These are phyloP conservation scores for Pyricularia grisea DNA, from an alignment of 2,329 filamentous ascomycete species.

Conservation along the genomic window DNA sequence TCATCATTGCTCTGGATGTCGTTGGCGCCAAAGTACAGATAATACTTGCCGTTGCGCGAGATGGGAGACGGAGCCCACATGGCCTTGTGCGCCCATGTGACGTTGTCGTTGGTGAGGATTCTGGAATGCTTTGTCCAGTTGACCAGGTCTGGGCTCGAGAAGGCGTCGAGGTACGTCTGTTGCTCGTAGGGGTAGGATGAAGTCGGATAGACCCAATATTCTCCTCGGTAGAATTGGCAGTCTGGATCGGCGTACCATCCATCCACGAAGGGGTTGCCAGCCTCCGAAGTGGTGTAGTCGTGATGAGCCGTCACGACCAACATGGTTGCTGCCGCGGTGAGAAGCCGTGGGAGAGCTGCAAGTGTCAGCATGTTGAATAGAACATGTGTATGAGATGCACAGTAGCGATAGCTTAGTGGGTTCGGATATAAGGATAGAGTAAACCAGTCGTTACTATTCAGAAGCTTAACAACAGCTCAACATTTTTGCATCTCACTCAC, in stretches of 20 bases:
- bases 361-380: neutral
- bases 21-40: conserved; percentile 40
- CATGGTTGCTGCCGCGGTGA: neutral
- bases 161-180: conserved; percentile 40
- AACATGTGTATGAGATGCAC: neutral
- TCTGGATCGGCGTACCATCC: conserved; percentile 44
- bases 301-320: neutral
- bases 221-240: conserved; percentile 31
- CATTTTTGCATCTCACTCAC: neutral
- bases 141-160: conserved; percentile 37
- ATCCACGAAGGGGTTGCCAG: conserved; percentile 36
- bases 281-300: conserved; percentile 27
- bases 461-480: neutral
- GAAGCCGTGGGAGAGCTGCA: neutral
- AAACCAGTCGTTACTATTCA: neutral
- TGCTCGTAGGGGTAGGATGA: conserved; percentile 31
- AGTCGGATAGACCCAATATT: conserved; percentile 40
- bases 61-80: conserved; percentile 39
- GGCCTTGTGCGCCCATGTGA: conserved; percentile 33
- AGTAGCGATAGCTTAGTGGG: neutral
- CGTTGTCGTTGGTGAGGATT: conserved; percentile 27
- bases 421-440: neutral
- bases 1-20: conserved; percentile 27
- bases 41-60: conserved; percentile 32
- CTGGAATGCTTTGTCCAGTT: conserved; percentile 36